Evolutionary conservation across 306 rosid species (phyloP), one percentile per base, ranked within the genome.

Genomic region (Vigna unguiculata): DNA sequence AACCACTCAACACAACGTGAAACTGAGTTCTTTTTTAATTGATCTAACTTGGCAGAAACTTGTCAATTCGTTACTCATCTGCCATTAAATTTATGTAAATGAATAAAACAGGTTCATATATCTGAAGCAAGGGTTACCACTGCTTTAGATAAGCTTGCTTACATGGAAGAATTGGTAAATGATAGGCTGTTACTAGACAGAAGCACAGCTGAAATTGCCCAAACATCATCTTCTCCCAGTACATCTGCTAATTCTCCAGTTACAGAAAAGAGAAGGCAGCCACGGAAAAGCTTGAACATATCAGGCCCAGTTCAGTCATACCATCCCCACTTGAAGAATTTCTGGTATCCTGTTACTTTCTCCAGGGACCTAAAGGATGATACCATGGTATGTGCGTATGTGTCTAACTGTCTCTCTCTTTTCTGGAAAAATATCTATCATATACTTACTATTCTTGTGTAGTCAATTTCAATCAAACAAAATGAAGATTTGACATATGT

Each of bases 321-420:
- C 84, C 92, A 93, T 88, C 94, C 98, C 12, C 84, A 79, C 7
- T 78, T 96, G 88, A 96, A 89, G 94, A 96, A 96, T 81, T 96
- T 93, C 84, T 96, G 99, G 99, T 96, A 91, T 77, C 99, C 99
- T 5, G 89, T 93, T 74, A 96, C 99, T 71, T 96, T 96, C 89
- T 80, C 94, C 60, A 22, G 40, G 36, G 93, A 78, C 89, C 85
- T 96, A 46, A 93, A 91, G 78, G 91, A 88, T 16, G 98, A 96
- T 81, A 89, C 85, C 25, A 96, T 93, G 99, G 99, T 96, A 86
- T 69, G 92, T 79, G 40, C 58, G 17, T 67, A 19, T 46, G 16
- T 6, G 1, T 25, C 14, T 0, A 51, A 51, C 12, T 51, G 57
- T 51, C 9, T 47, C 46, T 66, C 7, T 32, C 36, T 34, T 34